These are phyloP conservation scores for Adansonia gregorii DNA, from an alignment of 441 rosid species.

Conservation along the genomic window DNA sequence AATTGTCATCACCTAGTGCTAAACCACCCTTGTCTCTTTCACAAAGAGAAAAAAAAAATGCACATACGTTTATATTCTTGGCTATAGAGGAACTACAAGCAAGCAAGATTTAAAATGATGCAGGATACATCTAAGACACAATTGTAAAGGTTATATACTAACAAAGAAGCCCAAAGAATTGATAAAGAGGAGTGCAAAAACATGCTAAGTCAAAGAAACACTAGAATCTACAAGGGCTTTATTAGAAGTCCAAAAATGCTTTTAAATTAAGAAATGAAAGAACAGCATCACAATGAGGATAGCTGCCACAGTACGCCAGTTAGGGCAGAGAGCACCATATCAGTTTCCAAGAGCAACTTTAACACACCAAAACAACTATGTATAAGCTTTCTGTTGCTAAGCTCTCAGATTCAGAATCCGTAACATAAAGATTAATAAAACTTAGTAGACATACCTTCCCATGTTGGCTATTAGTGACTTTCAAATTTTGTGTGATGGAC, in stretches of 20 bases:
- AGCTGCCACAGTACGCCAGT: neutral
- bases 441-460: conserved; percentile 66
- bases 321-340: neutral
- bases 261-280: neutral
- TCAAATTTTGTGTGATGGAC: conserved; percentile 67
- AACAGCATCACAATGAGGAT: neutral
- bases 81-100: conserved; percentile 3
- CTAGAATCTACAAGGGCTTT: neutral
- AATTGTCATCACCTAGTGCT: neutral
- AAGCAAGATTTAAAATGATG: neutral
- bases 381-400: neutral
- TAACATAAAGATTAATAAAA: neutral
- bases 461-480: conserved; percentile 88
- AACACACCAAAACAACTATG: neutral
- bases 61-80: neutral
- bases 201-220: neutral
- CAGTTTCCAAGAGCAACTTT: conserved; percentile 12
- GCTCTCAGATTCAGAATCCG: neutral
- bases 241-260: neutral
- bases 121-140: neutral
- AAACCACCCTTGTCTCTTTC: neutral
- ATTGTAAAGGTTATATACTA: no score
- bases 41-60: neutral
- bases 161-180: neutral
- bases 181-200: neutral